Percentiles rank a stretch among this genome's conserved stretches.
These are phyloP conservation scores for Hypoxylon sp. DNA, from an alignment of 2,329 filamentous ascomycete genomes.

Conservation along the genomic window DNA sequence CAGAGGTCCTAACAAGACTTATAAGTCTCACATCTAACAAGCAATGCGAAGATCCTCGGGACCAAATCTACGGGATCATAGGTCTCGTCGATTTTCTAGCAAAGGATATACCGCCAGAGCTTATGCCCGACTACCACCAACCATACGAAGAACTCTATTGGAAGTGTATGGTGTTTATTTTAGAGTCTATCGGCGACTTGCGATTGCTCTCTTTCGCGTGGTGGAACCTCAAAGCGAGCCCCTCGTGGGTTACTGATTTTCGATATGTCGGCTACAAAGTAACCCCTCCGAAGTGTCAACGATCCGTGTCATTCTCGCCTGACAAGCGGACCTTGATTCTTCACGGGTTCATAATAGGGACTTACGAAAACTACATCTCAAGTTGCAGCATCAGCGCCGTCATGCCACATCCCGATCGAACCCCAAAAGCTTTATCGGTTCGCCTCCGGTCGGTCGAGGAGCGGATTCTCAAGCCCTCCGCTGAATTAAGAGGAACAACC, in stretches of 20 bases:
- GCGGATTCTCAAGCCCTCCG: not conserved
- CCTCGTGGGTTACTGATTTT: constrained; percentile 3
- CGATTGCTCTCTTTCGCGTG: not conserved
- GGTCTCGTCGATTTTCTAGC: constrained; percentile 1
- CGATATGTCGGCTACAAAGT: not conserved
- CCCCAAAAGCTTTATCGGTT: not conserved
- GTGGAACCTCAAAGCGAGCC: not conserved
- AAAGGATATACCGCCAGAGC: not conserved
- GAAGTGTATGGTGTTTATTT: constrained; percentile 1
- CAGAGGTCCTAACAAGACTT: not conserved
- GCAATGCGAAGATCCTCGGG: not conserved
- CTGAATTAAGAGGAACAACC: not conserved
- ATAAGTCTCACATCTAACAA: not conserved
- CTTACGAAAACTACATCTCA: not conserved
- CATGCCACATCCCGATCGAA: not conserved
- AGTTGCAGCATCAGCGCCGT: not conserved
- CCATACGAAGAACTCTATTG: constrained; percentile 3
- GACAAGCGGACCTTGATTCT: not conserved
- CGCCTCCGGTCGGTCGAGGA: not conserved
- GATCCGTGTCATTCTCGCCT: not conserved
- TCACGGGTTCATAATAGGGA: not conserved
- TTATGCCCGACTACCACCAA: not conserved
- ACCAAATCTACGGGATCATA: not conserved
- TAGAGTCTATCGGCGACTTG: not conserved
- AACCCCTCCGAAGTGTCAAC: not conserved